Percentiles rank a stretch among this genome's conserved stretches.
phyloP scores from a whole-genome alignment of 495 filamentous ascomycete genomes.

The Podospora pseudopauciseta region DNA sequence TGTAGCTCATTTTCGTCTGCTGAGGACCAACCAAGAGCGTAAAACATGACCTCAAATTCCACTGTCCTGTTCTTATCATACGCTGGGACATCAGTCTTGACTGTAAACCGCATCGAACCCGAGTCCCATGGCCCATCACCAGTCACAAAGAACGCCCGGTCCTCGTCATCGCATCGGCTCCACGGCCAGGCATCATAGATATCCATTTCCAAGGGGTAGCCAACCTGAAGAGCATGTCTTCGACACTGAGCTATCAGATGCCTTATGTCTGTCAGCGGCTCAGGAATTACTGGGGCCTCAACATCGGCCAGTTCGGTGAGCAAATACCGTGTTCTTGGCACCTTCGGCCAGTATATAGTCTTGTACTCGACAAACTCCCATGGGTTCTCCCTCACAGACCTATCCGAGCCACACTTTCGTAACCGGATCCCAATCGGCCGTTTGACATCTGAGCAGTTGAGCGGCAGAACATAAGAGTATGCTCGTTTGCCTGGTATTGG shows the following conservation, averaged over 20 bases:
- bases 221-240: neutral
- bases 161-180: conserved; percentile 1
- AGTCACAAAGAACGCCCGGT: neutral
- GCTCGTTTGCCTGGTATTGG: neutral
- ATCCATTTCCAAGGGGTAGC: neutral
- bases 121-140: neutral
- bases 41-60: neutral
- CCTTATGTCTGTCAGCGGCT: neutral
- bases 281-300: neutral
- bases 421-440: neutral
- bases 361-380: conserved; percentile 1
- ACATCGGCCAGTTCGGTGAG: neutral
- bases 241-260: neutral
- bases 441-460: neutral
- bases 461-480: neutral
- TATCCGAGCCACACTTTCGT: neutral
- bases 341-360: neutral
- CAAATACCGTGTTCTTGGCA: neutral
- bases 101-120: neutral
- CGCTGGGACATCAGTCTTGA: neutral
- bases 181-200: neutral
- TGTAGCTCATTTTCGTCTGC: neutral
- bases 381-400: neutral
- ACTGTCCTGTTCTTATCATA: neutral
- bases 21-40: neutral